Percentiles rank a stretch among this genome's conserved stretches.
Conservation (phyloP, 192 early-diverging fungal genomes). For the Backusella morwellensis region DNA sequence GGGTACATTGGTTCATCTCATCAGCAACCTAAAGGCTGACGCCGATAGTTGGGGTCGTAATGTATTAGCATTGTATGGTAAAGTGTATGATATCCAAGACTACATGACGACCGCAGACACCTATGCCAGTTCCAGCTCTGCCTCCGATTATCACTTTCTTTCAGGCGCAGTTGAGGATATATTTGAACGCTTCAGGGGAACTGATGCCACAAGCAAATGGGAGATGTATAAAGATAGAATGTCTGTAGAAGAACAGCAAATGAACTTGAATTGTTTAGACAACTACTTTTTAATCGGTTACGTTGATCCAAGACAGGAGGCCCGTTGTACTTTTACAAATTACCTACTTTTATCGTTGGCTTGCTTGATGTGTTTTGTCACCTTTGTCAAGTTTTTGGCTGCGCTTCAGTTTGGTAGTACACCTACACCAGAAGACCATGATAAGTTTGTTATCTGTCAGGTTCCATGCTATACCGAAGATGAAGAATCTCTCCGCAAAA, state of each 20-base stretch:
- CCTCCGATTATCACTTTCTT: constrained; percentile 42
- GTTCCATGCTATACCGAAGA: constrained; percentile 98
- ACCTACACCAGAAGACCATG: constrained; percentile 82
- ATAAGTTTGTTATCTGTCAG: constrained; percentile 96
- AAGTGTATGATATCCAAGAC: constrained; percentile 67
- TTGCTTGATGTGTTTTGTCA: constrained; percentile 66
- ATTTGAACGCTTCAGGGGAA: constrained; percentile 43
- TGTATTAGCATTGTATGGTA: constrained; percentile 54
- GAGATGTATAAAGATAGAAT: constrained; percentile 24
- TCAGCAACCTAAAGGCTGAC: constrained; percentile 49
- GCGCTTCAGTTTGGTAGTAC: constrained; percentile 73
- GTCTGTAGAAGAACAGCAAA: constrained; percentile 17
- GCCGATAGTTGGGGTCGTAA: constrained; percentile 43
- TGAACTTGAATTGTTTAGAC: constrained; percentile 58
- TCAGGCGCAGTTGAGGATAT: constrained; percentile 33
- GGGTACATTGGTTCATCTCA: constrained; percentile 68
- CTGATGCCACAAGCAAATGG: constrained; percentile 49
- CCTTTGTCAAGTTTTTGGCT: constrained; percentile 76
- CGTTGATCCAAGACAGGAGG: constrained; percentile 57
- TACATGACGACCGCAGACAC: constrained; percentile 53
- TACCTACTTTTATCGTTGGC: constrained; percentile 65
- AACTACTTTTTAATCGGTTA: constrained; percentile 64
- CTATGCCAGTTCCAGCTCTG: constrained; percentile 41
- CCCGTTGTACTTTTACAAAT: constrained; percentile 59
- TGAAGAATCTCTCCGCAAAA: constrained; percentile 78